A percentile compares a stretch with the other conserved stretches of the same genome.
These are phyloP conservation scores for Zalaria obscura DNA, from an alignment of 2,329 filamentous ascomycete species.

Conservation along the genomic window DNA sequence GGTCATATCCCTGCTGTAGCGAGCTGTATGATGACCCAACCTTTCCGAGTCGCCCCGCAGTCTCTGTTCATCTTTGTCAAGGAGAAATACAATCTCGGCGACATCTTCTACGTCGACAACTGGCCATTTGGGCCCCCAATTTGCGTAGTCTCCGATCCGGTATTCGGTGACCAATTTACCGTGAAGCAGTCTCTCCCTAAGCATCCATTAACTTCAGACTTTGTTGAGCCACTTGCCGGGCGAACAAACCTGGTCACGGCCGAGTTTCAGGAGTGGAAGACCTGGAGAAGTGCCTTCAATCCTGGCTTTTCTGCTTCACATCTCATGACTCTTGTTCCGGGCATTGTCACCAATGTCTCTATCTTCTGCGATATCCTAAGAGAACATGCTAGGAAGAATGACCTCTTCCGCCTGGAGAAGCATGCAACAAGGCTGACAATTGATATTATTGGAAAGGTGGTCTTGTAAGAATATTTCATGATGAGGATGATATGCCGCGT, in stretches of 20 bases:
- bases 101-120: conserved; percentile 29
- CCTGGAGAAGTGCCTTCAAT: conserved; percentile 29
- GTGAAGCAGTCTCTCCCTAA: conserved; percentile 19
- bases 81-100: conserved; percentile 20
- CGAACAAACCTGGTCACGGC: conserved; percentile 21
- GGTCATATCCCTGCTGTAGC: conserved; percentile 26
- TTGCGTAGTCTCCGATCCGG: conserved; percentile 23
- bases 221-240: conserved; percentile 22
- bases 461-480: conserved; percentile 11
- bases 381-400: conserved; percentile 18
- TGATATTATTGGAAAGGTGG: conserved; percentile 27
- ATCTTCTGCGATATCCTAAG: conserved; percentile 21
- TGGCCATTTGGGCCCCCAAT: conserved; percentile 25
- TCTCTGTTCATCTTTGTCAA: conserved; percentile 18
- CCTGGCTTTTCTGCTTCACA: conserved; percentile 24
- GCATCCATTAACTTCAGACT: conserved; percentile 14
- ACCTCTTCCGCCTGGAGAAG: conserved; percentile 26
- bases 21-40: conserved; percentile 18
- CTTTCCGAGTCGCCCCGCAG: conserved; percentile 22
- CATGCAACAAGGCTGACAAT: conserved; percentile 25
- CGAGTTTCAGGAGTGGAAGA: conserved; percentile 27
- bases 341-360: conserved; percentile 20
- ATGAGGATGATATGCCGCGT: background rate
- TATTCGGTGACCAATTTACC: conserved; percentile 24
- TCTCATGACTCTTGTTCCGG: conserved; percentile 24